Evolutionary conservation across 164 flowering plant genomes (phyloP).

Genomic region (Saururus chinensis): DNA sequence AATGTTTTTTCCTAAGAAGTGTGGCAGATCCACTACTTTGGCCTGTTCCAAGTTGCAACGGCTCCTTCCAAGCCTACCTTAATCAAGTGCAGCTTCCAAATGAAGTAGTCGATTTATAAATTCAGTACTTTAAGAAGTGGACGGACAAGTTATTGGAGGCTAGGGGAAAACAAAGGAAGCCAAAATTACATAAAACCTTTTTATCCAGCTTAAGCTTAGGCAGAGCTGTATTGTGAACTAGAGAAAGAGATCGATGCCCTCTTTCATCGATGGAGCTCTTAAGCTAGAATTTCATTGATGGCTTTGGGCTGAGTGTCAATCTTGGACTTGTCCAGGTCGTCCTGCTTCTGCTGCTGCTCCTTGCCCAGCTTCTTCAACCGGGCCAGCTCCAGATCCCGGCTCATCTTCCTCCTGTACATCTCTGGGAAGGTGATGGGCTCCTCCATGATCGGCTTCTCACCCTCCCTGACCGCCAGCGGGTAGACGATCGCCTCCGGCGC

Average conservation of each 20-base stretch:
- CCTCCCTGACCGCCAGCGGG: constrained; percentile 55
- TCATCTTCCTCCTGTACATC: constrained; percentile 81
- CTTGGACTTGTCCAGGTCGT: neutral
- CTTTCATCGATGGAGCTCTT: neutral
- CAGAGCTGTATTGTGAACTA: neutral
- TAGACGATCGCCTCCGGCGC: constrained; percentile 71
- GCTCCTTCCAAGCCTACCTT: too few species aligned
- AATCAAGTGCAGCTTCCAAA: too few species aligned
- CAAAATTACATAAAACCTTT: too few species aligned
- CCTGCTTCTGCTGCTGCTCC: neutral
- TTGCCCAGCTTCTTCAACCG: constrained; percentile 68
- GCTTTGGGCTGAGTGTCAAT: neutral
- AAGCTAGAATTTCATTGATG: neutral
- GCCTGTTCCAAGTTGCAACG: too few species aligned
- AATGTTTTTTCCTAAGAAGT: too few species aligned
- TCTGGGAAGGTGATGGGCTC: constrained; percentile 64
- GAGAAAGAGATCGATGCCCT: neutral
- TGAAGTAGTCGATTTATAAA: too few species aligned
- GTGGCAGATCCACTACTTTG: too few species aligned
- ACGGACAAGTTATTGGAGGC: too few species aligned
- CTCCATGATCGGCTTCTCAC: constrained; percentile 57
- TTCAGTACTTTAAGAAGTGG: too few species aligned
- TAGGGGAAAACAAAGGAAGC: too few species aligned
- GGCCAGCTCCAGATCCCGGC: constrained; percentile 62
- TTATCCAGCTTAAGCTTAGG: too few species aligned